These are phyloP conservation scores for Colletotrichum sp. DNA, from an alignment of 2,329 filamentous ascomycete genomes.

Conservation along the genomic window DNA sequence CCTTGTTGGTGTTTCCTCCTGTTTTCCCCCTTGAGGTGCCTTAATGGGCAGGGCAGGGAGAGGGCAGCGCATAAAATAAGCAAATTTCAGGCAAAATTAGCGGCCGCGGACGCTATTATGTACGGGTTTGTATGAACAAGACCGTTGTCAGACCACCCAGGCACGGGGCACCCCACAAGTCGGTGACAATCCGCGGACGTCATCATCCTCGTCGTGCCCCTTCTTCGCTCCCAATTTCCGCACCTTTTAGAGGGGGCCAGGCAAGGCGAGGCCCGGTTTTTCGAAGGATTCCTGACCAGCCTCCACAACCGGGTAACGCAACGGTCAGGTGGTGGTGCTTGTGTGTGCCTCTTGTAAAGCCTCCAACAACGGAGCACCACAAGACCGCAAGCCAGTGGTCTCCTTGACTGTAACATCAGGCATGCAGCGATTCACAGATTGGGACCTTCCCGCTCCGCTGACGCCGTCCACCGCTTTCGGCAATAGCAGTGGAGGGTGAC, in stretches of 20 bases:
- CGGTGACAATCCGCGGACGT: background rate
- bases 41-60: background rate
- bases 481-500: background rate
- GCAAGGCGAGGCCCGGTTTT: background rate
- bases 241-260: background rate
- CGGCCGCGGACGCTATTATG: background rate
- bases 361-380: background rate
- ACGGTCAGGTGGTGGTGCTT: background rate
- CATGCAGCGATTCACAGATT: background rate
- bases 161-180: slow-evolving; percentile 3
- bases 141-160: slow-evolving; percentile 13
- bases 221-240: background rate
- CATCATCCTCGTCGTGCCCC: background rate
- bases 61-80: slow-evolving; percentile 7
- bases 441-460: slow-evolving; percentile 1
- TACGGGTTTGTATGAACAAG: slow-evolving; percentile 1
- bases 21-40: background rate
- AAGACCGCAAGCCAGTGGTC: background rate
- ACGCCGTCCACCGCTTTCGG: background rate
- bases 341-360: background rate
- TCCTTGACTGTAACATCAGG: background rate
- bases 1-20: background rate
- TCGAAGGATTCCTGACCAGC: background rate
- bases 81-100: background rate
- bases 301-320: background rate